Evolutionary conservation across 1,284 basidiomycete genomes (phyloP), one percentile per base, ranked within the genome.

Genomic region (Moniliophthora roreri): DNA sequence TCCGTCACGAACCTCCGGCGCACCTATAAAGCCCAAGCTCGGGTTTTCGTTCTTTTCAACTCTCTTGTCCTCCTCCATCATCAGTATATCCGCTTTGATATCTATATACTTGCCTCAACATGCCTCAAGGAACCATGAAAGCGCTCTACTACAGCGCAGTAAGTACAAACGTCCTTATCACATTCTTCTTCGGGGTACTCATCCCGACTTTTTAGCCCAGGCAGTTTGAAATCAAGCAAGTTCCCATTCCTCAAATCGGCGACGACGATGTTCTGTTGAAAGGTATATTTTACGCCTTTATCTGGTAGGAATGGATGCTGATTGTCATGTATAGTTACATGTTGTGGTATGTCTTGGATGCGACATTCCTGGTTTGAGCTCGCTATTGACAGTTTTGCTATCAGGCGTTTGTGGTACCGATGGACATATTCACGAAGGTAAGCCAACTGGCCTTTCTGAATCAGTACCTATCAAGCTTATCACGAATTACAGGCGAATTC

Each of bases 371-470:
- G 21, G 15, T 13, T 46, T 16, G 24, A 46, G 16, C 44, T 46
- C 11, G 24, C 18, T 16, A 18, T 32, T 46, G 44, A 46, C 26
- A 8, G n/a, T n/a, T 26, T 52, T 11, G 28, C 7, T 32, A 16
- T 42, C 42, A 79, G 84, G 85, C 65, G 76, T 89, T 44, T 89
- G 87, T 61, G 87, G 87, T 44, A 89, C 87, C 35, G 87, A 89
- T 61, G 79, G 75, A 18, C 87, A 89, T 63, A 86, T 89, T 52
- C 85, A 88, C 67, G 81, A 85, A 44, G 86, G 61, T 57, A 38
- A n/a, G 58, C 57, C 5, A 18, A 38, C 9, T 20, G 26, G 13
- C 39, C 8, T 47, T 40, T 24, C 35, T 38, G 48, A 20, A 4
- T 26, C 6, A 34, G 34, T 41, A 38, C 32, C 41, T 35, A 47